Percentiles rank a stretch among this genome's conserved stretches.
Evolutionary conservation across 2,329 filamentous ascomycete genomes (phyloP).

Genomic region (Calonectria ilicicola): DNA sequence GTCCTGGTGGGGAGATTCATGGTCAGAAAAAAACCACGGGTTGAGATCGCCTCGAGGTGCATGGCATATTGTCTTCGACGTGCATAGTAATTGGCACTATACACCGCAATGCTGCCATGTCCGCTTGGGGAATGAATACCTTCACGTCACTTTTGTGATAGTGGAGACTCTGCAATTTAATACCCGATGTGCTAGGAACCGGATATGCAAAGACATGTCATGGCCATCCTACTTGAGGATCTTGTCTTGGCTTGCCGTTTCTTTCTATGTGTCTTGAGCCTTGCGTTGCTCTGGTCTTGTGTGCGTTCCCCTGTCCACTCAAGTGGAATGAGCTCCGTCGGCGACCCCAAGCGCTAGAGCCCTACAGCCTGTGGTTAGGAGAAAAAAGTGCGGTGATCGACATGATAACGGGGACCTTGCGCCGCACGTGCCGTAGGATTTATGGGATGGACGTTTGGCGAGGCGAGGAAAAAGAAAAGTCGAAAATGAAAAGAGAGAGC

Average conservation of each 20-base stretch:
- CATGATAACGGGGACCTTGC: conserved; percentile 16
- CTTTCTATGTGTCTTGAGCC: conserved; percentile 12
- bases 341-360: conserved; percentile 12
- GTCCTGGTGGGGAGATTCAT: conserved; percentile 8
- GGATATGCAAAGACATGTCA: conserved; percentile 1
- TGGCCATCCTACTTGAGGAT: not conserved
- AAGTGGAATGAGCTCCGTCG: conserved; percentile 1
- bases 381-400: conserved; percentile 28
- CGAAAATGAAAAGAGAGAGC: not conserved
- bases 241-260: not conserved
- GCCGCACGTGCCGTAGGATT: conserved; percentile 14
- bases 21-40: not conserved
- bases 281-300: not conserved
- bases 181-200: not conserved
- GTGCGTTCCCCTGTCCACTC: not conserved
- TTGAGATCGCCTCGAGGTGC: not conserved
- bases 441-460: conserved; percentile 19
- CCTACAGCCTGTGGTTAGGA: conserved; percentile 1
- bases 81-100: not conserved
- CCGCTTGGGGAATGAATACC: conserved; percentile 3
- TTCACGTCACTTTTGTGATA: not conserved
- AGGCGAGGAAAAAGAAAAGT: conserved; percentile 24
- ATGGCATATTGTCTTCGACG: not conserved
- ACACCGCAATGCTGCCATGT: not conserved
- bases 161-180: not conserved